Percentiles rank a stretch among this genome's conserved stretches.
These are phyloP conservation scores for Akanthomyces muscarius DNA, from an alignment of 2,329 filamentous ascomycete species.

Conservation along the genomic window DNA sequence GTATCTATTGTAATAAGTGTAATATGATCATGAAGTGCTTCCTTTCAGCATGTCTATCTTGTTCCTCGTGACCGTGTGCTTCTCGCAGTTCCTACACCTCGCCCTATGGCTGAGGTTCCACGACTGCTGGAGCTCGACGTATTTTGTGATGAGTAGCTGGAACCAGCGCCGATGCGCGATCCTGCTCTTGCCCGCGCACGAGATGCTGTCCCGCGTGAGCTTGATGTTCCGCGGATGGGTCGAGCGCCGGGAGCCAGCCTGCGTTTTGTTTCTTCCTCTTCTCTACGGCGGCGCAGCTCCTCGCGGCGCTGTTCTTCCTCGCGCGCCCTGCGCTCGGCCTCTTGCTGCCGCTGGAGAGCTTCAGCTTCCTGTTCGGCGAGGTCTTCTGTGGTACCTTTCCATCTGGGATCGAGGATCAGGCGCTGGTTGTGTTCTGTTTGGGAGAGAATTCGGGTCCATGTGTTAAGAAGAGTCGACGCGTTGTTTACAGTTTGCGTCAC, in stretches of 20 bases:
- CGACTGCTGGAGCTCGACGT: conserved; percentile 29
- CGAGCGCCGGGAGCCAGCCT: conserved; percentile 29
- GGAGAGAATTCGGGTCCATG: conserved; percentile 92
- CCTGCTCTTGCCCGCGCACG: conserved; percentile 28
- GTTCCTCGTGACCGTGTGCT: conserved; percentile 31
- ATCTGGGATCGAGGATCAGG: conserved; percentile 79
- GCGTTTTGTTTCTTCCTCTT: conserved; percentile 53
- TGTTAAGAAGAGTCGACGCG: conserved; percentile 84
- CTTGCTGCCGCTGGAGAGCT: conserved; percentile 66
- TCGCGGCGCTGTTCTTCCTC: conserved; percentile 78
- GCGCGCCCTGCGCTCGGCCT: conserved; percentile 68
- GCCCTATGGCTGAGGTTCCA: conserved; percentile 33
- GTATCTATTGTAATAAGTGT: conserved; percentile 18
- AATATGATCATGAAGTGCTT: conserved; percentile 11
- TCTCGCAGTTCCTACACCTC: conserved; percentile 31
- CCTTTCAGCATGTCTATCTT: conserved; percentile 21
- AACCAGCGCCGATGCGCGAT: conserved; percentile 18
- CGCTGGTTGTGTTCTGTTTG: conserved; percentile 98
- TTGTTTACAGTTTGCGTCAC: conserved; percentile 82
- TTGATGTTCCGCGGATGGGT: conserved; percentile 26
- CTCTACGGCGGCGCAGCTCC: conserved; percentile 59
- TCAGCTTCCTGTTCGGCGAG: conserved; percentile 83
- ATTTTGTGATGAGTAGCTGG: conserved; percentile 28
- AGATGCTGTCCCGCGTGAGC: conserved; percentile 29
- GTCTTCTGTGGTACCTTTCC: conserved; percentile 87